A percentile compares a stretch with the other conserved stretches of the same genome.
Conservation (phyloP, 495 filamentous ascomycete species). For the Penicillium manginii region DNA sequence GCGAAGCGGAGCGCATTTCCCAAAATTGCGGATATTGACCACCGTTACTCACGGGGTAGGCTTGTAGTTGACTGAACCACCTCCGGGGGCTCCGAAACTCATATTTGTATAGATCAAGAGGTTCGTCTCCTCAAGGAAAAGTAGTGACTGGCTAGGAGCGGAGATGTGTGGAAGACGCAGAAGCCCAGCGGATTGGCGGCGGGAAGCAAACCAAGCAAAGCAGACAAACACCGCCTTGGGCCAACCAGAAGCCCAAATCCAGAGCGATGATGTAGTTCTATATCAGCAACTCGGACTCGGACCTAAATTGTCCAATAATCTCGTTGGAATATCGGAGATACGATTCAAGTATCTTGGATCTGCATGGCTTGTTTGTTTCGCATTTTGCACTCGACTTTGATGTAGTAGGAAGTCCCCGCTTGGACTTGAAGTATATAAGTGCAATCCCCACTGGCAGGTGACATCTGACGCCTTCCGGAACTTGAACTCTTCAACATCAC, state of each 20-base stretch:
- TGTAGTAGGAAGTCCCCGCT: background rate
- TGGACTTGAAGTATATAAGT: constrained; percentile 17
- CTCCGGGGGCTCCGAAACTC: constrained; percentile 80
- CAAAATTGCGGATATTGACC: background rate
- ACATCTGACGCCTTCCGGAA: background rate
- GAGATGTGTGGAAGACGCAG: background rate
- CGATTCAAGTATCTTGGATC: background rate
- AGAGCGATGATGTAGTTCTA: constrained; percentile 27
- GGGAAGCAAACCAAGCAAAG: constrained; percentile 45
- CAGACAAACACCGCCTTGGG: constrained; percentile 29
- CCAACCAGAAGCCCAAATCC: constrained; percentile 24
- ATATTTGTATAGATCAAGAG: constrained; percentile 27
- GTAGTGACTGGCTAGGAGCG: background rate
- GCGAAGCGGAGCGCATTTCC: background rate
- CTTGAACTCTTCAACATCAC: background rate
- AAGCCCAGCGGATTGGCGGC: background rate
- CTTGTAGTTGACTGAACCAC: constrained; percentile 67
- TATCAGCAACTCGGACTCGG: constrained; percentile 7
- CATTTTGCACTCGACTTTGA: background rate
- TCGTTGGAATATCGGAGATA: background rate
- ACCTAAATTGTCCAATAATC: constrained; percentile 6
- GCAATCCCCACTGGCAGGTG: background rate
- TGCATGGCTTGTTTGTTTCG: constrained; percentile 6
- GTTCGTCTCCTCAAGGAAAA: background rate
- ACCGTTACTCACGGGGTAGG: constrained; percentile 70